Percentiles rank a stretch among this genome's conserved stretches.
phyloP scores from a whole-genome alignment of 2,329 filamentous ascomycete species.

The Cercospora canescens region DNA sequence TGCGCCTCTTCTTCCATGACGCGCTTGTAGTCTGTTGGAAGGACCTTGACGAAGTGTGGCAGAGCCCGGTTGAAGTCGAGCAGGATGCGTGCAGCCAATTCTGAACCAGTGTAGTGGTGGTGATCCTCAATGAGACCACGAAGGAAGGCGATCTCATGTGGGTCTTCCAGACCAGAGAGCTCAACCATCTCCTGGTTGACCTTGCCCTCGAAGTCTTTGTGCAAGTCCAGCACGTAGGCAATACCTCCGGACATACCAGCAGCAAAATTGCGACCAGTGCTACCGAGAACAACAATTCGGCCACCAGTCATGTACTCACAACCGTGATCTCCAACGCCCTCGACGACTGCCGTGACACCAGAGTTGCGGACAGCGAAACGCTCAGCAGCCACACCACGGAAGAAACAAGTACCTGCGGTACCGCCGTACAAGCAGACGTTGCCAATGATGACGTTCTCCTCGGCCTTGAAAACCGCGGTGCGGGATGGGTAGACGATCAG shows the following conservation, averaged over 20 bases:
- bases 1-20: slow-evolving; percentile 82
- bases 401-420: slow-evolving; percentile 87
- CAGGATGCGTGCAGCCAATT: slow-evolving; percentile 86
- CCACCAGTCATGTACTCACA: slow-evolving; percentile 99
- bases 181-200: slow-evolving; percentile 98
- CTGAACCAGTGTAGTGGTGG: slow-evolving; percentile 95
- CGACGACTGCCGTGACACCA: slow-evolving; percentile 91
- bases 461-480: slow-evolving; percentile 87
- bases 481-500: slow-evolving; percentile 92
- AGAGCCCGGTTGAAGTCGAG: slow-evolving; percentile 94
- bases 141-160: slow-evolving; percentile 83
- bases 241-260: slow-evolving; percentile 99
- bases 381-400: slow-evolving; percentile 94
- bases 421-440: slow-evolving; percentile 96
- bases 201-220: slow-evolving; percentile 87
- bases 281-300: slow-evolving; percentile 81
- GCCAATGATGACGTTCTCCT: slow-evolving; percentile 91
- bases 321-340: slow-evolving; percentile 93
- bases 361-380: slow-evolving; percentile 97
- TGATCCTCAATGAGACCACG: slow-evolving; percentile 93
- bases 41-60: slow-evolving; percentile 86
- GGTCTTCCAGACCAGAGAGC: slow-evolving; percentile 78
- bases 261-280: slow-evolving; percentile 93
- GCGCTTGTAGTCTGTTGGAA: slow-evolving; percentile 95
- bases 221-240: slow-evolving; percentile 87